Percentiles rank a stretch among this genome's conserved stretches.
Conservation (phyloP, 2,329 filamentous ascomycete genomes). For the Trichophaea hybrida region DNA sequence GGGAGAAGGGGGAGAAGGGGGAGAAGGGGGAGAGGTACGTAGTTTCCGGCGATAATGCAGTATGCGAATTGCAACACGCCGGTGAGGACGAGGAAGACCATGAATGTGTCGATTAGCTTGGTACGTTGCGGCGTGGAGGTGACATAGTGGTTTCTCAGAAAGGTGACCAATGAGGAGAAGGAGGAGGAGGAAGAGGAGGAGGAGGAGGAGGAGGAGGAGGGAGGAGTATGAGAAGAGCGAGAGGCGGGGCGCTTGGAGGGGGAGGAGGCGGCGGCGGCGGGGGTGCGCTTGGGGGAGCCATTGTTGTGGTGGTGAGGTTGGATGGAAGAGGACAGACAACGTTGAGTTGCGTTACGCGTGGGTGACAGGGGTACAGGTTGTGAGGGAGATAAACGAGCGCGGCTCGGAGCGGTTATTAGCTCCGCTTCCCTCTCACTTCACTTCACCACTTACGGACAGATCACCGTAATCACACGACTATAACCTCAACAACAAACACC, state of each 20-base stretch:
- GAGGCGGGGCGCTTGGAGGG: neutral
- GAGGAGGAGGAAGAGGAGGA: too few species aligned
- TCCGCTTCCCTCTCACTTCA: too few species aligned
- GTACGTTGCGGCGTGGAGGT: constrained; percentile 82
- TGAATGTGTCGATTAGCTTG: constrained; percentile 82
- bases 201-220: constrained; percentile 20
- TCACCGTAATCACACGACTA: neutral
- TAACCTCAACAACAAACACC: neutral
- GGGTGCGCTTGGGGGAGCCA: constrained; percentile 10
- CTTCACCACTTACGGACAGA: too few species aligned
- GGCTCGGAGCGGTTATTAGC: too few species aligned
- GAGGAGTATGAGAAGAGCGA: constrained; percentile 27
- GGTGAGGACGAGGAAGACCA: constrained; percentile 71
- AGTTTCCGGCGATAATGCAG: constrained; percentile 83
- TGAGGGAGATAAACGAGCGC: too few species aligned
- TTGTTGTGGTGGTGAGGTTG: constrained; percentile 11
- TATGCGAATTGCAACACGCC: constrained; percentile 89
- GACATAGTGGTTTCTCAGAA: too few species aligned
- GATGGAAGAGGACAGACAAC: too few species aligned
- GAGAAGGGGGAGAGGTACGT: constrained; percentile 47
- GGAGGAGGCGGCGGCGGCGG: constrained; percentile 2
- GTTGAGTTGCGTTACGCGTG: too few species aligned
- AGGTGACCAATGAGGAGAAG: too few species aligned
- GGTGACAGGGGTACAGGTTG: too few species aligned
- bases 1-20: too few species aligned